A percentile compares a stretch with the other conserved stretches of the same genome.
Conservation (phyloP, 2,329 filamentous ascomycete species). For the Botrytis squamosa region DNA sequence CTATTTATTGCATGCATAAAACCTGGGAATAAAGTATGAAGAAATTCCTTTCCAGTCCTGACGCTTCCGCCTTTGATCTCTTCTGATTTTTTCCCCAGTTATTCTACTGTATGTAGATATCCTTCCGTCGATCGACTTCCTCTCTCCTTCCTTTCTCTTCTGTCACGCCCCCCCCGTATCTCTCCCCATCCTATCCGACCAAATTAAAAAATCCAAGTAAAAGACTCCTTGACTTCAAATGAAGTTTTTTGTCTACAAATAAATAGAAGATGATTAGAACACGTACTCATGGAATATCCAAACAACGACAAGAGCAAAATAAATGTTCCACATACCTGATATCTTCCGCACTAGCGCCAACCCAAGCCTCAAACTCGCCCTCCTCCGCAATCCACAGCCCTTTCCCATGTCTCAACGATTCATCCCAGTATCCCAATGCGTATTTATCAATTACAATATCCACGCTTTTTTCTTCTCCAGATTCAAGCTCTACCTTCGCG, state of each 20-base stretch:
- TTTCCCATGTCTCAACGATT: constrained; percentile 29
- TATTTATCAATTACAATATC: constrained; percentile 47
- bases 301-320: not conserved
- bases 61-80: not conserved
- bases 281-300: not conserved
- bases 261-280: not conserved
- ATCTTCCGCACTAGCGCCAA: constrained; percentile 62
- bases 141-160: not conserved
- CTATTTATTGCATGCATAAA: not conserved
- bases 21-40: not conserved
- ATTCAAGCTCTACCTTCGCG: constrained; percentile 59
- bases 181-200: not conserved
- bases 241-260: constrained; percentile 45
- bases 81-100: not conserved
- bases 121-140: no score
- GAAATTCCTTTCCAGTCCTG: not conserved
- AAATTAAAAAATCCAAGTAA: constrained; percentile 54
- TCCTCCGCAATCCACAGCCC: constrained; percentile 62
- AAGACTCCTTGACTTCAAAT: constrained; percentile 63
- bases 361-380: constrained; percentile 58
- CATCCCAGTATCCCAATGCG: constrained; percentile 61
- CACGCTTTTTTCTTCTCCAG: constrained; percentile 48
- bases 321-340: constrained; percentile 52
- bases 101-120: not conserved
- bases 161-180: no score